Percentiles rank a stretch among this genome's conserved stretches.
These are phyloP conservation scores for Arachnomyces sp. DNA, from an alignment of 2,329 filamentous ascomycete genomes.

Conservation along the genomic window DNA sequence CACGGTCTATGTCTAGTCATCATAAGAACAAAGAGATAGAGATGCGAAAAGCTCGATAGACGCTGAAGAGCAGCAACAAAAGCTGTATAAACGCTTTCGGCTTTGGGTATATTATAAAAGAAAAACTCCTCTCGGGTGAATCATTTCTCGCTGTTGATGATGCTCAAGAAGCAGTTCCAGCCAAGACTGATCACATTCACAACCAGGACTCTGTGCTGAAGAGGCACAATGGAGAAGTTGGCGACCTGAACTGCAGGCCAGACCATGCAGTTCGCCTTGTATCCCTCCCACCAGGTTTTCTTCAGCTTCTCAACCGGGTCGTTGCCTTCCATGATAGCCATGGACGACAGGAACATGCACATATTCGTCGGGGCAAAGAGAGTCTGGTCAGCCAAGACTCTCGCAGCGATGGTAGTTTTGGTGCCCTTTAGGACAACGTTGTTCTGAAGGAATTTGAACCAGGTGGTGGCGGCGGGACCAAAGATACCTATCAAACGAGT, in stretches of 20 bases:
- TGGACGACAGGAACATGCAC: constrained; percentile 70
- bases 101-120: too few relatives aligned
- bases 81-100: too few relatives aligned
- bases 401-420: constrained; percentile 65
- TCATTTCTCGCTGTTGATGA: constrained; percentile 44
- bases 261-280: constrained; percentile 77
- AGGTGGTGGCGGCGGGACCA: constrained; percentile 77
- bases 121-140: too few relatives aligned
- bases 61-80: too few relatives aligned
- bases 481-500: constrained; percentile 56
- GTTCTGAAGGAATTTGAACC: constrained; percentile 73
- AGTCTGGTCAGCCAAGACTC: constrained; percentile 72
- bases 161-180: constrained; percentile 54
- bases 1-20: too few relatives aligned
- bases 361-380: constrained; percentile 81
- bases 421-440: constrained; percentile 58
- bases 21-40: too few relatives aligned
- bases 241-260: constrained; percentile 79
- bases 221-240: constrained; percentile 82
- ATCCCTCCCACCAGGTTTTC: constrained; percentile 61
- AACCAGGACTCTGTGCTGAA: constrained; percentile 75
- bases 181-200: constrained; percentile 72
- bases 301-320: constrained; percentile 61
- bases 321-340: constrained; percentile 72
- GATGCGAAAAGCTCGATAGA: too few relatives aligned